Evolutionary conservation across 177 flowering plant species (phyloP), one percentile per base, ranked within the genome.

Genomic region (Vitis hybrid): DNA sequence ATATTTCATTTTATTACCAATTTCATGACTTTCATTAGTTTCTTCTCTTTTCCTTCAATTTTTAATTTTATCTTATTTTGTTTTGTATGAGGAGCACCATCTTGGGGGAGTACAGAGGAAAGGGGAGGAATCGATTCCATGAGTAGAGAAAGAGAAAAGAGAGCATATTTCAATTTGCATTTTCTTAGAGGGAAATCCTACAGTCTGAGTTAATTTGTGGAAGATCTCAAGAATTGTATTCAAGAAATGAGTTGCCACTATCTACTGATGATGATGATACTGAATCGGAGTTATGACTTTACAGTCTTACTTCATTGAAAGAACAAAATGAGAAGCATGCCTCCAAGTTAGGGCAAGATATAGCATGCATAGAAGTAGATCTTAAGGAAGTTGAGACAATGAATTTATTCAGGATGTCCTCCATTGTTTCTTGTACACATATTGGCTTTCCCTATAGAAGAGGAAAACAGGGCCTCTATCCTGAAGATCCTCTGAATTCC

Each of bases 201-300:
- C 86, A 88, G 65, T 94, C 92, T 75, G 94, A 86, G 66, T 71
- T 92, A 33, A 73, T 89, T 12, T 66, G 67, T 73, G 67, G 63
- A 55, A 90, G 81, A 70, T 61, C 79, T 51, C 82, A 66, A 66
- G 86, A 85, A 13, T 65, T 79, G 26, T 68, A 66, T 74, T 20
- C 31, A 56, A 76, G 73, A 60, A 86, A 82, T 60, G 85, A 86
- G 16, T 66, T 71, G 49, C 71, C 88, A 64, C 58, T 77, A 29
- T 79, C 92, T 55, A 64, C 81, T 74, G 83, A 84, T 7, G 84
- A 86, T 72, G 90, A 89, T 70, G 86, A 90, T 67, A 74, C 75
- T 19, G 97, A 93, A 59, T 86, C 96, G 52, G 98, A 96, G 55
- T 55, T 93, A 58, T 76, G 93, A 67, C 76, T 82, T 77, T 86